phyloP scores from a whole-genome alignment of 176 grass and related monocot species.

The Paspalum notatum region DNA sequence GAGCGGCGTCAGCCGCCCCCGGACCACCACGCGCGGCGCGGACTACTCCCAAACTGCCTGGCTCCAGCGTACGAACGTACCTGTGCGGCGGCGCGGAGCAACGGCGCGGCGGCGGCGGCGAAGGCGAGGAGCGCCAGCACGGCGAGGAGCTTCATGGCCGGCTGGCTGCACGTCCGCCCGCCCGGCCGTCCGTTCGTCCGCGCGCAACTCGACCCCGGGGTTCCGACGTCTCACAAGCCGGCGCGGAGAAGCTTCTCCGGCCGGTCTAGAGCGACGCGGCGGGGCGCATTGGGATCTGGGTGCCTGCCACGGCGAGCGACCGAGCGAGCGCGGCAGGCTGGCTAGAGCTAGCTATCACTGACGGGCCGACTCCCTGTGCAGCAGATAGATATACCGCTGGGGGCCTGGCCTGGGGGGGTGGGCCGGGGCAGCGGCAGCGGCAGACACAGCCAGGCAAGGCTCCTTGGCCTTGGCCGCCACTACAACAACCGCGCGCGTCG shows the following conservation, averaged over 20 bases:
- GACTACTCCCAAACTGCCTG: too few species aligned
- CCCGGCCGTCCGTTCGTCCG: background rate
- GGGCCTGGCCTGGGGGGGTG: too few species aligned
- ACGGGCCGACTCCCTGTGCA: background rate
- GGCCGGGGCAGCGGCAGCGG: too few species aligned
- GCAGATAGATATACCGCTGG: slow-evolving; percentile 26
- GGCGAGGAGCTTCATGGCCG: slow-evolving; percentile 36
- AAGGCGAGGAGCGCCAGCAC: slow-evolving; percentile 36
- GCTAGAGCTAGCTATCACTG: slow-evolving; percentile 6
- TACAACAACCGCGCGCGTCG: slow-evolving; percentile 36
- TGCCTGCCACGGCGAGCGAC: background rate
- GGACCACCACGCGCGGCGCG: too few species aligned
- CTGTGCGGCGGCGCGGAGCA: slow-evolving; percentile 37
- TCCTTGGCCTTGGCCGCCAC: too few species aligned
- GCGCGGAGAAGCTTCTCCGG: too few species aligned
- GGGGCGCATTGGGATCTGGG: slow-evolving; percentile 48
- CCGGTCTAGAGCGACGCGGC: background rate
- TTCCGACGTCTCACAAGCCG: too few species aligned
- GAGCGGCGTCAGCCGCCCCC: too few species aligned
- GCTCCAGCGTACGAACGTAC: background rate
- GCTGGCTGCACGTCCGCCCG: background rate
- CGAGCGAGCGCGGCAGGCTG: too few species aligned
- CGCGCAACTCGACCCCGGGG: background rate
- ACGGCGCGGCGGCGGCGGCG: slow-evolving; percentile 12
- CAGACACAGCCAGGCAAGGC: too few species aligned